Base-by-base conservation (phyloP, 768 basidiomycete species). In the Boletus eberwhitei region DNA sequence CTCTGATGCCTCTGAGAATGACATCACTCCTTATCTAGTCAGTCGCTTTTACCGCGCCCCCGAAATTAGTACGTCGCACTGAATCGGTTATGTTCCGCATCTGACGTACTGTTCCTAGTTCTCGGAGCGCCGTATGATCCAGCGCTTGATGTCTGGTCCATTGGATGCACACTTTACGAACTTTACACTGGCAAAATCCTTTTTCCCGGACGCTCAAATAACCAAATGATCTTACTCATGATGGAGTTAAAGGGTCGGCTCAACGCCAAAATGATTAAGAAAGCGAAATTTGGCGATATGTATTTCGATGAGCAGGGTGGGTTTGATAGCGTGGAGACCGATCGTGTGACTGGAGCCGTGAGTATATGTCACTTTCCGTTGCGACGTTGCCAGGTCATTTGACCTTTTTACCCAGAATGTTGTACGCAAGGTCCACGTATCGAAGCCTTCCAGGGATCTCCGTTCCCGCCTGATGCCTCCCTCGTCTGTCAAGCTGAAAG, bases 21-120 rank as follows among this genome's bases (percentile, higher is more conserved):
- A 97, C 34, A 94, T 98, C 62, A 98, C 97, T 8, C 97, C 97
- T 11, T 98, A 99, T 72, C 86, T 99, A 52, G 97, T 98, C 55
- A 93, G 91, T 61, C 80, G 97, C 43, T 99, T 98, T 74, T 98
- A 99, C 69, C 90, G 97, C 41, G 96, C 96, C 2, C 97, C 97
- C 2, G 97, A 99, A 75, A 98, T 98, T 67, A 99, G 96, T 98
- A 65, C 68, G 83, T 78, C 59, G 21, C 29, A 36, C 21, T 38
- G 37, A 38, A 37, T 46, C 19, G n/a, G 32, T 37, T 41, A 22
- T n/a, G 48, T 34, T 44, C 53, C 21, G 21, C 55, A 37, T 52
- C 62, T 67, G 36, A 66, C 58, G 46, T 54, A 43, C 29, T 46
- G 19, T 54, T 50, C 53, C 24, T 62, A 98, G 95, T 98, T 66